Base-by-base conservation (phyloP, 768 basidiomycete genomes). In the Kockovaella imperatae region DNA sequence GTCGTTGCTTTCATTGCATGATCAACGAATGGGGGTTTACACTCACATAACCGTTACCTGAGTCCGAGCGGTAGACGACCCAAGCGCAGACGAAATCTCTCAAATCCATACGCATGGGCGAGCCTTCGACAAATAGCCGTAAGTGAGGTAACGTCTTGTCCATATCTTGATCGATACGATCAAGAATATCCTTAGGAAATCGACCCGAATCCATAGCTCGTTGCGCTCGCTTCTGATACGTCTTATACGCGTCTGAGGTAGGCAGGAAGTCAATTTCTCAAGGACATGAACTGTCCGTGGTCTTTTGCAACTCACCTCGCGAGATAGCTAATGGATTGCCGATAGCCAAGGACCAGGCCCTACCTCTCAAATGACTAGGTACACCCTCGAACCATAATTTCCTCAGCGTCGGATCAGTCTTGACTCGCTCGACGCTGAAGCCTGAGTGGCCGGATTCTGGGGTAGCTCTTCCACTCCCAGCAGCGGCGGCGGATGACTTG, bases 1-100 rank as follows among this genome's bases (percentile, higher is more conserved):
- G 10, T 26, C 23, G 18, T n/a, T 11, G 35, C 17, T 21, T 14
- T 15, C 4, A 13, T 31, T 25, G 4, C 34, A 30, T 3, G 10
- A 4, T 18, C 5, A 8, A 17, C 29, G 41, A 45, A 34, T 45
- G 25, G 13, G 45, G 35, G 14, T 15, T 14, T 6, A 5, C 5
- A 64, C 69, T 53, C 43, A 70, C 69, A 55, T 70, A 70, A 20
- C 69, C 69, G 29, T 57, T 17, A 25, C 64, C 69, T 28, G 65
- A 63, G 42, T 70, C 69, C 1, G 64, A 60, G 4, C 69, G 47
- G 26, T 62, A 64, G 10, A 70, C 65, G 18, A 67, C 60, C 69
- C 69, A 70, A 18, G 69, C 67, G 26, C 51, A 52, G 6, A 70
- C 32, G 20, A 70, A 42, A 28, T 70, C 69, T 25, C 48, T 54